These are phyloP conservation scores for Daldinia eschscholtzii DNA, from an alignment of 2,329 filamentous ascomycete genomes.

Conservation along the genomic window DNA sequence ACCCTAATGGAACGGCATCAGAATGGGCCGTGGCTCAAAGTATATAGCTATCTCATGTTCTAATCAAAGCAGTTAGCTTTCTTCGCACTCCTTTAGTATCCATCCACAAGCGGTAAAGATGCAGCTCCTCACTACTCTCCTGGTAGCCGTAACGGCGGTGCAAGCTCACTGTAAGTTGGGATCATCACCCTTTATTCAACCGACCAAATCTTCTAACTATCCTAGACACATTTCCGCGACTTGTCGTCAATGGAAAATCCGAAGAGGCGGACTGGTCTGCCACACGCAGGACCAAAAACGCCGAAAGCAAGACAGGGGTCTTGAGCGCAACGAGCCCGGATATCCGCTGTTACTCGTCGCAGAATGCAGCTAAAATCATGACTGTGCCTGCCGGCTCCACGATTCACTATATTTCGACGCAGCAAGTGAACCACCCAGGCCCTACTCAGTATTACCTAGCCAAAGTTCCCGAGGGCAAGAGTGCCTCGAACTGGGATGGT, in stretches of 20 bases:
- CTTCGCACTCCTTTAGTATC: not conserved
- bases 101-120: slow-evolving; percentile 30
- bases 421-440: slow-evolving; percentile 56
- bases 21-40: not conserved
- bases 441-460: slow-evolving; percentile 58
- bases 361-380: slow-evolving; percentile 49
- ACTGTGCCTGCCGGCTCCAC: slow-evolving; percentile 52
- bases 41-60: slow-evolving; percentile 21
- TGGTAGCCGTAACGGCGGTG: slow-evolving; percentile 43
- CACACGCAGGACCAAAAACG: slow-evolving; percentile 56
- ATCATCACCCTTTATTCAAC: not conserved
- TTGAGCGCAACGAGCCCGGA: slow-evolving; percentile 51
- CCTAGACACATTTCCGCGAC: slow-evolving; percentile 54
- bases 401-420: slow-evolving; percentile 54
- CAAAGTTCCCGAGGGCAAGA: slow-evolving; percentile 53
- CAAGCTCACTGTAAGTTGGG: slow-evolving; percentile 46
- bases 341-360: slow-evolving; percentile 55
- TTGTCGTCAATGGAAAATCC: slow-evolving; percentile 53
- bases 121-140: slow-evolving; percentile 41
- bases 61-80: not conserved
- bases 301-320: slow-evolving; percentile 53
- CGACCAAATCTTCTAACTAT: slow-evolving; percentile 1
- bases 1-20: not conserved
- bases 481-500: slow-evolving; percentile 54
- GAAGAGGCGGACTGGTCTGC: slow-evolving; percentile 54